Base-by-base conservation (phyloP, 139 green algal genomes). In the Chlamydomonas asymmetrica region DNA sequence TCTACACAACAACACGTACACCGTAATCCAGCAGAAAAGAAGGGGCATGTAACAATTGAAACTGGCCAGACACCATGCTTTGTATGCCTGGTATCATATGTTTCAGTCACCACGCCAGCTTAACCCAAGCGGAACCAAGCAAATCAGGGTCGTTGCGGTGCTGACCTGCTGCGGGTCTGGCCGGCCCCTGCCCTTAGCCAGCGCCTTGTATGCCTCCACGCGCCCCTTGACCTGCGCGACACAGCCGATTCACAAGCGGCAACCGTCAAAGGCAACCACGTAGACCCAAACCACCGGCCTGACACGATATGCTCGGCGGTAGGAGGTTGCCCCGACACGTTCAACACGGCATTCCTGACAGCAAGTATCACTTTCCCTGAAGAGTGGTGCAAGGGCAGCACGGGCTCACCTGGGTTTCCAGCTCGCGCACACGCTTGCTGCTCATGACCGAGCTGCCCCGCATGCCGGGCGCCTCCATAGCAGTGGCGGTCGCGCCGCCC, bases 211-310 rank as follows among this genome's bases (percentile, higher is more conserved):
- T 0, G 81, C 72, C 23, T 62, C 48, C 20, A 83, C 48, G 27
- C 76, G 73, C n/a, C 63, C 66, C 9, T 83, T 60, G 48, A 87
- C 82, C 63, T 78, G 70, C 40, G 60, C n/a, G n/a, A n/a, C n/a
- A n/a, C n/a, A n/a, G n/a, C n/a, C n/a, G n/a, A n/a, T n/a, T n/a
- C n/a, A n/a, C n/a, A n/a, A n/a, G n/a, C n/a, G n/a, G n/a, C n/a
- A n/a, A n/a, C n/a, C n/a, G n/a, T n/a, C n/a, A n/a, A n/a, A n/a
- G n/a, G n/a, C n/a, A n/a, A n/a, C n/a, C n/a, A n/a, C n/a, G n/a
- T n/a, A n/a, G n/a, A n/a, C n/a, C n/a, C n/a, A n/a, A n/a, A n/a
- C n/a, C n/a, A n/a, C n/a, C n/a, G n/a, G n/a, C n/a, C n/a, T n/a
- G n/a, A n/a, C n/a, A n/a, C n/a, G n/a, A n/a, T n/a, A n/a, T n/a